Base-by-base conservation (phyloP, 2,329 filamentous ascomycete species). In the Gnomoniopsis smithogilvyi region DNA sequence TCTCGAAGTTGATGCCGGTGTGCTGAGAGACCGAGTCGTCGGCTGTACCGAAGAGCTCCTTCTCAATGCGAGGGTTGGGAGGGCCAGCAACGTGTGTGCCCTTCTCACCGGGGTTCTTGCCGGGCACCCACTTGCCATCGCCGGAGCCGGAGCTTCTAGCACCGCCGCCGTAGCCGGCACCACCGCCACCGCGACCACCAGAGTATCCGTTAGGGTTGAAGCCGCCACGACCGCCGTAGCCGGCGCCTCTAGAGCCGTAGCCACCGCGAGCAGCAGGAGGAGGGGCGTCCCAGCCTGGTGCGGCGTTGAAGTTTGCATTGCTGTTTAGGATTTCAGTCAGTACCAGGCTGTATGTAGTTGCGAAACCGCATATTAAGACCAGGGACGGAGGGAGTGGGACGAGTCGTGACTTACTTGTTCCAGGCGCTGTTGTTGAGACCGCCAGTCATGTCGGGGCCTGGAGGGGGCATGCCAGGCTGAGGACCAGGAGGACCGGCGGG, bases 1-100 rank as follows among this genome's bases (percentile, higher is more conserved):
- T 99, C 81, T 96, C 89, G 74, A 99, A 99, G 85, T 99, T 99
- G 89, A 99, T 98, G 77, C 95, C 95, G 36, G 92, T 97, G 71
- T 96, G 91, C 76, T 96, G 91, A 84, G 97, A 98, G 66, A 89
- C 87, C 64, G 94, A 92, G 72, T 98, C 95, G 75, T 98, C 94
- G 68, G 88, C 80, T 53, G 89, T 81, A 70, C 95, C 95, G 74
- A 97, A 99, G 54, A 99, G 89, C 73, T 99, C 95, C 68, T 93
- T 93, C 84, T 99, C 95, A 50, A 96, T 66, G 68, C 94, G 92
- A 64, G 88, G 84, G 80, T 98, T 98, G 68, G 88, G 76, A 64
- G 93, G 92, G 60, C 95, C 95, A 62, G 94, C 85, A 68, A 97
- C 81, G 80, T 99, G 95, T 30, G 48, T 56, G 8, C 54, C 54